Evolutionary conservation across 768 basidiomycete species (phyloP), one percentile per base, ranked within the genome.

Genomic region (Candolleomyces efflorescens): DNA sequence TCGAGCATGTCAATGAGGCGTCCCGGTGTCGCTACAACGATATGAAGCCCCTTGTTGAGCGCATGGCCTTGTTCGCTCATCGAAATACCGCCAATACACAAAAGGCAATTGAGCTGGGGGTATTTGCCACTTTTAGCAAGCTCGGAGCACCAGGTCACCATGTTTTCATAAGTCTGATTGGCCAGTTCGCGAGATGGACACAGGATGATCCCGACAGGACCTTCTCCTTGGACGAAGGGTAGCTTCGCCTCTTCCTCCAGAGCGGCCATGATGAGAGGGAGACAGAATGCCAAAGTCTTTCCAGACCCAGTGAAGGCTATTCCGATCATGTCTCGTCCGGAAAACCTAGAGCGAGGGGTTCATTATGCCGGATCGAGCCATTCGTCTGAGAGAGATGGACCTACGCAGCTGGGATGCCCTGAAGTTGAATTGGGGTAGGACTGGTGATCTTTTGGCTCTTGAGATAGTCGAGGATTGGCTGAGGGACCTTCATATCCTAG

Each of bases 291-390:
- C n/a, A 99, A 83, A 0, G 97, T 99, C 75, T 99, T 99, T 15
- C 97, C 97, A 0, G 96, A 98, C 39, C 97, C 97, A 23, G 97
- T 99, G 74, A 98, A 98, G 3, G 97, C 97, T 62, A 99, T 98
- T 18, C 97, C 97, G 62, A 98, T 99, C 76, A 98, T 89, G 70
- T 99, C 97, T 60, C 97, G 85, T 39, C 97, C 97, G 52, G 94
- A 77, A 70, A 98, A 98, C 36, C 94, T 94, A 67, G 59, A 58
- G 23, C 65, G 5, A 36, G 65, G 59, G 53, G 58, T 66, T 69
- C 49, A 58, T 52, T 56, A 59, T 27, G 45, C 20, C 60, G 39
- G 66, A 60, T 59, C 41, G 47, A 53, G 32, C 32, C 12, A 36
- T 22, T 39, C 46, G 32, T 5, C 32, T 13, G 39, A 13, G 20